phyloP scores from a whole-genome alignment of 2,329 filamentous ascomycete species.

The Neofusicoccum umdonicola region DNA sequence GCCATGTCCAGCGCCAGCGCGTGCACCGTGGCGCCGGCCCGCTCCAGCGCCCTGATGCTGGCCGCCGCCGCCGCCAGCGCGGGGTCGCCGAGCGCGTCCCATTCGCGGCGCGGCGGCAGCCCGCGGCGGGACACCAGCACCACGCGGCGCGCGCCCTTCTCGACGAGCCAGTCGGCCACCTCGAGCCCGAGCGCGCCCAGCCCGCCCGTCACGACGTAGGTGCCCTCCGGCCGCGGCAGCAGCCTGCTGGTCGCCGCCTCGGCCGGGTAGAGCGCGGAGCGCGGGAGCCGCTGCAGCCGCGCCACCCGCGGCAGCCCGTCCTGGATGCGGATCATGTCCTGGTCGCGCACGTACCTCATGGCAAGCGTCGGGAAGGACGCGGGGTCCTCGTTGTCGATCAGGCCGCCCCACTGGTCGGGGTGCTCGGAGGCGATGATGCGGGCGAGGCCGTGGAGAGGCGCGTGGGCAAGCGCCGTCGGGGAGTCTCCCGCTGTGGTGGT shows the following conservation, averaged over 20 bases:
- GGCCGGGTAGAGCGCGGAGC: constrained; percentile 1
- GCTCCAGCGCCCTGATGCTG: constrained; percentile 23
- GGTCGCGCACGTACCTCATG: constrained; percentile 38
- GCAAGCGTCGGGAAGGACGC: constrained; percentile 32
- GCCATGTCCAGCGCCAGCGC: constrained; percentile 39
- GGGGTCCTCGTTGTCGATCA: constrained; percentile 36
- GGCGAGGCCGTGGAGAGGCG: constrained; percentile 35
- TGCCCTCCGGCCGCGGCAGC: constrained; percentile 34
- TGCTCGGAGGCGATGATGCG: constrained; percentile 42
- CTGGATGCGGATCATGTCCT: constrained; percentile 38
- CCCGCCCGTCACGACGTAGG: constrained; percentile 45
- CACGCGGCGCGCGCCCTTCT: constrained; percentile 42
- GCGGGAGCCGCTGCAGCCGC: constrained; percentile 29
- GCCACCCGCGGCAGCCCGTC: constrained; percentile 38
- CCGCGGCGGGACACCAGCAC: constrained; percentile 40
- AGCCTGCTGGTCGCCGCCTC: constrained; percentile 4
- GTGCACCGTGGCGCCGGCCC: constrained; percentile 30
- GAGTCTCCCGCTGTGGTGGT: constrained; percentile 27
- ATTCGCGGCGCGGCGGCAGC: constrained; percentile 18
- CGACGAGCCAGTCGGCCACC: constrained; percentile 36
- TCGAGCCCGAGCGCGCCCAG: constrained; percentile 43
- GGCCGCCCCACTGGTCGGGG: constrained; percentile 36
- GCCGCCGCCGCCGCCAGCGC: constrained; percentile 19
- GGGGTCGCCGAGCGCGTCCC: constrained; percentile 25
- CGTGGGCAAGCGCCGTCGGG: constrained; percentile 34